These are phyloP conservation scores for Pinus taeda DNA, from an alignment of 75 land plant species.

Conservation along the genomic window DNA sequence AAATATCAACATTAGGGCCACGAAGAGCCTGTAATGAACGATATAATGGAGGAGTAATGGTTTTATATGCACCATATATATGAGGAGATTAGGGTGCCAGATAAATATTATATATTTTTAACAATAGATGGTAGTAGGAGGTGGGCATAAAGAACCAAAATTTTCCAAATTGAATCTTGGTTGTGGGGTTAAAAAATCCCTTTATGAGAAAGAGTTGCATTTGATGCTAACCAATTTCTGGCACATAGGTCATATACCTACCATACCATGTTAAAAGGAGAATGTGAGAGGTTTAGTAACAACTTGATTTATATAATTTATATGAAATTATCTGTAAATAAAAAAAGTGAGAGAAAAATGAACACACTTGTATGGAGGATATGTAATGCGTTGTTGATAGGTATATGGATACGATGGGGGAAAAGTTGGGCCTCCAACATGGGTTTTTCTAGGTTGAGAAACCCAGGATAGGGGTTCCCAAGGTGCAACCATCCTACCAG, in stretches of 20 bases:
- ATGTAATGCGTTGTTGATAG: not conserved
- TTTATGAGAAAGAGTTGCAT: not conserved
- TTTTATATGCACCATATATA: too few relatives aligned
- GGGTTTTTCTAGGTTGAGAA: constrained; percentile 6
- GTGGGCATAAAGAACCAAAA: not conserved
- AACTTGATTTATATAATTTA: not conserved
- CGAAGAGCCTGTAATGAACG: too few relatives aligned
- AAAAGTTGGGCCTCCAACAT: not conserved
- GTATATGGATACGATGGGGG: not conserved
- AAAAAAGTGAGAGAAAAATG: not conserved
- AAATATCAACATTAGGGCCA: too few relatives aligned
- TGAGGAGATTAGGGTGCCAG: too few relatives aligned
- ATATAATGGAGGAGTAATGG: too few relatives aligned
- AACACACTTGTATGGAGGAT: constrained; percentile 6
- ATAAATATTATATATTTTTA: not conserved
- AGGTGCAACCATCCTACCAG: constrained; percentile 2
- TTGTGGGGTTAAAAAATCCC: not conserved
- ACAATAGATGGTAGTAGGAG: not conserved
- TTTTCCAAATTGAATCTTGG: not conserved
- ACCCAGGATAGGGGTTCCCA: constrained; percentile 7
- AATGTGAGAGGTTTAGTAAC: not conserved
- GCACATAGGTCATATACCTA: not conserved
- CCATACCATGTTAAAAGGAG: constrained; percentile 1
- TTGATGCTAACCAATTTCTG: constrained; percentile 4
- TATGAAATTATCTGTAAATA: not conserved